phyloP scores from a whole-genome alignment of 495 filamentous ascomycete species.

The Entonaema liquescens region DNA sequence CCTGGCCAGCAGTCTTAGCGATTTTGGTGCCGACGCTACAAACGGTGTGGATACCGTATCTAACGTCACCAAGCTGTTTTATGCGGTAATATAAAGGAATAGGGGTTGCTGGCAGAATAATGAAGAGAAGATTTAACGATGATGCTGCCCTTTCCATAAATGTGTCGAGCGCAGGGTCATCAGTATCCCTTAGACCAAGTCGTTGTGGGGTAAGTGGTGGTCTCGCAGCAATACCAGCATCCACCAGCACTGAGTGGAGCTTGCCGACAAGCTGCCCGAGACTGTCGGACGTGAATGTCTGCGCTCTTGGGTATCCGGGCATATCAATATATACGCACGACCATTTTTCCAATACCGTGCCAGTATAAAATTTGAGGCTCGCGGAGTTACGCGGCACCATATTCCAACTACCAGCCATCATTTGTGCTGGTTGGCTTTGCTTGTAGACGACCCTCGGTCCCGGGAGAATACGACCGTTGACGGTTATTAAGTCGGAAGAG shows the following conservation, averaged over 20 bases:
- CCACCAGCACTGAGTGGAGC: not conserved
- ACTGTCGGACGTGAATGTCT: not conserved
- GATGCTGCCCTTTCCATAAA: not conserved
- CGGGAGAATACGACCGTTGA: constrained; percentile 63
- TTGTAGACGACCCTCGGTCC: constrained; percentile 60
- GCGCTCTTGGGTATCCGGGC: not conserved
- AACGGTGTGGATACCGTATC: constrained; percentile 67
- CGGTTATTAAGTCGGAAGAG: constrained; percentile 59
- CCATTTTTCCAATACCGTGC: not conserved
- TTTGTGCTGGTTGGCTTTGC: constrained; percentile 13
- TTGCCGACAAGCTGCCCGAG: not conserved
- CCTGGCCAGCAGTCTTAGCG: constrained; percentile 31
- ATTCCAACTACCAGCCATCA: constrained; percentile 19
- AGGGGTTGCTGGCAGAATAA: constrained; percentile 62
- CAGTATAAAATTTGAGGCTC: constrained; percentile 5
- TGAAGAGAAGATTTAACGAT: constrained; percentile 13
- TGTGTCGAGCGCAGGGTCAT: constrained; percentile 19
- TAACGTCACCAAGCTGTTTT: constrained; percentile 69
- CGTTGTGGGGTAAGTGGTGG: not conserved
- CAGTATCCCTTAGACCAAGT: not conserved
- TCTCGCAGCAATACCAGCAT: not conserved
- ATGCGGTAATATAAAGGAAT: constrained; percentile 66
- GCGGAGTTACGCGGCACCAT: constrained; percentile 9
- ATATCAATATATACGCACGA: constrained; percentile 12
- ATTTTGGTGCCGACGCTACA: constrained; percentile 64